A percentile compares a stretch with the other conserved stretches of the same genome.
phyloP scores from a whole-genome alignment of 768 basidiomycete species.

The Gloeostereum incarnatum region DNA sequence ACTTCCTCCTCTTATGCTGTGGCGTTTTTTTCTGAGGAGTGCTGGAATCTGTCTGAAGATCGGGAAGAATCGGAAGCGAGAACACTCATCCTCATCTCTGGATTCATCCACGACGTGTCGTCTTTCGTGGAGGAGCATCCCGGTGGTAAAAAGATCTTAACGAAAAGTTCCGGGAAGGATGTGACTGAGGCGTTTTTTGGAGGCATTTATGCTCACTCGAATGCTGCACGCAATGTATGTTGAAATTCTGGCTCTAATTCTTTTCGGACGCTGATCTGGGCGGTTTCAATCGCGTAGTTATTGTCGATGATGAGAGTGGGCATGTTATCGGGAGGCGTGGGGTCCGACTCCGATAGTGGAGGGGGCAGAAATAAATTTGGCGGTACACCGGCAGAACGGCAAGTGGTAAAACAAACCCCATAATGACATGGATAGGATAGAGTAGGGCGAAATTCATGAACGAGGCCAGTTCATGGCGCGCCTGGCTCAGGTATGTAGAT shows the following conservation, averaged over 20 bases:
- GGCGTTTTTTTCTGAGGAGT: constrained; percentile 2
- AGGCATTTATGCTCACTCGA: constrained; percentile 74
- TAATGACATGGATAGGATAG: too few relatives aligned
- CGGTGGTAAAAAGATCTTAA: constrained; percentile 58
- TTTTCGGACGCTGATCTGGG: constrained; percentile 2
- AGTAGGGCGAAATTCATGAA: too few relatives aligned
- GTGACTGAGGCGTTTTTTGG: constrained; percentile 83
- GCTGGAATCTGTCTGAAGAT: constrained; percentile 26
- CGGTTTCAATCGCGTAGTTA: constrained; percentile 25
- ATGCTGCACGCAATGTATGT: constrained; percentile 72
- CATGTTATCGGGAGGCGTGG: constrained; percentile 54
- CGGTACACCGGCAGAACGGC: too few relatives aligned
- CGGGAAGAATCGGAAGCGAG: constrained; percentile 58
- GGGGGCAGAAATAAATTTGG: too few relatives aligned
- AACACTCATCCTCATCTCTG: constrained; percentile 64
- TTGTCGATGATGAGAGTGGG: constrained; percentile 76
- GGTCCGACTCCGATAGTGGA: too few relatives aligned
- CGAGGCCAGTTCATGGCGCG: too few relatives aligned
- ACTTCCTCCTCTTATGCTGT: constrained; percentile 1
- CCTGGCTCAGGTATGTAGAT: too few relatives aligned
- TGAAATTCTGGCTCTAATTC: constrained; percentile 3
- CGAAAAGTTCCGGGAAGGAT: constrained; percentile 63
- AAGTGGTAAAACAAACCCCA: too few relatives aligned
- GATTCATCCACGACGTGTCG: constrained; percentile 82
- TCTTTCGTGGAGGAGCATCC: constrained; percentile 72